phyloP scores from a whole-genome alignment of 225 moss, liverwort and hornwort species.

The Marchantia paleacea region DNA sequence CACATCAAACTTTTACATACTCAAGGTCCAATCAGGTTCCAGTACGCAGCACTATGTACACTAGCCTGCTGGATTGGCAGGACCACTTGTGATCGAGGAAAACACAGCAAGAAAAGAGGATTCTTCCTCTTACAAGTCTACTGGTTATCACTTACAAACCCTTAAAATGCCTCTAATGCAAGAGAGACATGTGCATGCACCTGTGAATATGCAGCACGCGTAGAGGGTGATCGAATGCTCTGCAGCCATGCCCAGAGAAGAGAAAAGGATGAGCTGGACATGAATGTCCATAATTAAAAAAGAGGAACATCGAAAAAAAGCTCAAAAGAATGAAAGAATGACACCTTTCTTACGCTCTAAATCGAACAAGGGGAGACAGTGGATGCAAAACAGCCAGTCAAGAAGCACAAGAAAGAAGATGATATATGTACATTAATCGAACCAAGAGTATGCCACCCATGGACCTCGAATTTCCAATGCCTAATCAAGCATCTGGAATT shows the following conservation, averaged over 20 bases:
- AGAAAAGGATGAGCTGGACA: slow-evolving; percentile 29
- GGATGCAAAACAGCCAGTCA: slow-evolving; percentile 1
- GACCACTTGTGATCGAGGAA: not conserved
- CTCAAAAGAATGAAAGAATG: not conserved
- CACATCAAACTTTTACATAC: not conserved
- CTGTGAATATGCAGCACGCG: slow-evolving; percentile 89
- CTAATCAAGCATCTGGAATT: not conserved
- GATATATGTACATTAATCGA: not conserved
- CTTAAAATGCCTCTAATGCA: slow-evolving; percentile 34
- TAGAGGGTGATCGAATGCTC: slow-evolving; percentile 93
- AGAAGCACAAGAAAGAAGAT: not conserved
- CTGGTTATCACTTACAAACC: slow-evolving; percentile 15
- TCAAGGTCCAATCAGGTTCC: not conserved
- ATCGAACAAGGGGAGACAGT: not conserved
- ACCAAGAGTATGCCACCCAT: not conserved
- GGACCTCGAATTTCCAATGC: not conserved
- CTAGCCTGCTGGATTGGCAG: slow-evolving; percentile 9
- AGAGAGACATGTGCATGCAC: slow-evolving; percentile 45
- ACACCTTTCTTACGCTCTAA: not conserved
- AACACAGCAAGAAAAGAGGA: slow-evolving; percentile 2
- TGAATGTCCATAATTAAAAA: slow-evolving; percentile 17
- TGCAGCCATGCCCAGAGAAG: slow-evolving; percentile 51
- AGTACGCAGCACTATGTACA: not conserved
- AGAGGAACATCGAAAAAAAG: not conserved
- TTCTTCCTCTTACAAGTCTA: slow-evolving; percentile 13